phyloP scores from a whole-genome alignment of 371 early-diverging fungal genomes.

The Gilbertella persicaria region DNA sequence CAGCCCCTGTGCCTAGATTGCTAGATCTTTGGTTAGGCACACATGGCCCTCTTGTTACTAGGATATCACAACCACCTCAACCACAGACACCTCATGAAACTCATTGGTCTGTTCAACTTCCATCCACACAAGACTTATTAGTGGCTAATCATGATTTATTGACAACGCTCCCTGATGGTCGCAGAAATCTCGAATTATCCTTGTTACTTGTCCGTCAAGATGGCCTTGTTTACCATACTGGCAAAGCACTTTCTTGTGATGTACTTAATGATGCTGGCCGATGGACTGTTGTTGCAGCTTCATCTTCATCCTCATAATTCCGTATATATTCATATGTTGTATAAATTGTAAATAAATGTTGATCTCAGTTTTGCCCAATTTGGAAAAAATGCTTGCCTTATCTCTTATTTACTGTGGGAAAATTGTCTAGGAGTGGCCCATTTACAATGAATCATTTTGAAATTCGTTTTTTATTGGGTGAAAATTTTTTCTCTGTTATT shows the following conservation, averaged over 20 bases:
- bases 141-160: slow-evolving; percentile 17
- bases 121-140: slow-evolving; percentile 28
- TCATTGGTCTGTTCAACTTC: slow-evolving; percentile 31
- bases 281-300: slow-evolving; percentile 23
- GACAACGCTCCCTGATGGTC: slow-evolving; percentile 9
- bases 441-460: slow-evolving; percentile 17
- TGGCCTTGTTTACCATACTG: slow-evolving; percentile 40
- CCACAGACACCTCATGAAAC: slow-evolving; percentile 32
- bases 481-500: too few species aligned
- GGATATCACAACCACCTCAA: slow-evolving; percentile 25
- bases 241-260: slow-evolving; percentile 33
- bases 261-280: slow-evolving; percentile 20
- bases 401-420: slow-evolving; percentile 13
- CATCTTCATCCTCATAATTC: not conserved
- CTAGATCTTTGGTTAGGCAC: slow-evolving; percentile 45
- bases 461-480: slow-evolving; percentile 8
- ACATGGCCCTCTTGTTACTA: slow-evolving; percentile 32
- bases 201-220: slow-evolving; percentile 39
- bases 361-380: slow-evolving; percentile 5
- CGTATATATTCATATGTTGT: slow-evolving; percentile 4
- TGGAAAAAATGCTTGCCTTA: slow-evolving; percentile 2
- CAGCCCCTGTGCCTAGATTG: slow-evolving; percentile 24
- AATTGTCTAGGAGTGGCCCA: slow-evolving; percentile 16
- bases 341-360: slow-evolving; percentile 4
- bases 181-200: slow-evolving; percentile 29